Conservation (phyloP, 2,329 filamentous ascomycete genomes). For the Xylariales sp. region DNA sequence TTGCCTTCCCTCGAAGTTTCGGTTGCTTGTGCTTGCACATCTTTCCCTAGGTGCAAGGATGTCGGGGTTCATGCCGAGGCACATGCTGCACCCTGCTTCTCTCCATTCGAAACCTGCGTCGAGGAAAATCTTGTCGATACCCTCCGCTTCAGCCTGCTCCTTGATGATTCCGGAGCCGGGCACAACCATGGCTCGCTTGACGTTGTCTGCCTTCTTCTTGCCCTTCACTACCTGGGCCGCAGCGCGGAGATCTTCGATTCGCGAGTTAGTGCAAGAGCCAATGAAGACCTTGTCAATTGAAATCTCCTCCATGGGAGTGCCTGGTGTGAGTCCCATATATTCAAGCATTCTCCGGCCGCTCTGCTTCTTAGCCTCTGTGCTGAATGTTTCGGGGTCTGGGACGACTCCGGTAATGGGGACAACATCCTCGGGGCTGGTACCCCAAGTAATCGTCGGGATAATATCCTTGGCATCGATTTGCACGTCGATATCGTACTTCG, state of each 20-base stretch:
- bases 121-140: conserved; percentile 89
- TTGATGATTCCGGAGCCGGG: conserved; percentile 96
- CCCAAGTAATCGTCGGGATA: conserved; percentile 93
- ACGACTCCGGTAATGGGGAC: conserved; percentile 93
- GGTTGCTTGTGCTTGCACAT: conserved; percentile 94
- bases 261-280: conserved; percentile 95
- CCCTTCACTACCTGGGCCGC: conserved; percentile 89
- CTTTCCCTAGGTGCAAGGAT: conserved; percentile 92
- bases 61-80: conserved; percentile 98
- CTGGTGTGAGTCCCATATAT: conserved; percentile 93
- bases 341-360: conserved; percentile 85
- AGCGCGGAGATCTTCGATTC: conserved; percentile 93
- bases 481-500: conserved; percentile 90
- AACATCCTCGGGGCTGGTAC: conserved; percentile 95
- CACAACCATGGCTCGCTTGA: conserved; percentile 96
- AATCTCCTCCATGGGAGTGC: conserved; percentile 93
- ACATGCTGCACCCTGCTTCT: conserved; percentile 99
- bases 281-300: conserved; percentile 96
- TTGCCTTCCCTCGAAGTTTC: conserved; percentile 97
- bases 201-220: conserved; percentile 84
- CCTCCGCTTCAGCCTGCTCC: conserved; percentile 88
- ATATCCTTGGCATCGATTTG: conserved; percentile 95
- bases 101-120: conserved; percentile 98
- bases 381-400: conserved; percentile 88
- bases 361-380: conserved; percentile 81